Evolutionary conservation across 306 rosid genomes (phyloP), one percentile per base, ranked within the genome.

Genomic region (Quercus ilex): DNA sequence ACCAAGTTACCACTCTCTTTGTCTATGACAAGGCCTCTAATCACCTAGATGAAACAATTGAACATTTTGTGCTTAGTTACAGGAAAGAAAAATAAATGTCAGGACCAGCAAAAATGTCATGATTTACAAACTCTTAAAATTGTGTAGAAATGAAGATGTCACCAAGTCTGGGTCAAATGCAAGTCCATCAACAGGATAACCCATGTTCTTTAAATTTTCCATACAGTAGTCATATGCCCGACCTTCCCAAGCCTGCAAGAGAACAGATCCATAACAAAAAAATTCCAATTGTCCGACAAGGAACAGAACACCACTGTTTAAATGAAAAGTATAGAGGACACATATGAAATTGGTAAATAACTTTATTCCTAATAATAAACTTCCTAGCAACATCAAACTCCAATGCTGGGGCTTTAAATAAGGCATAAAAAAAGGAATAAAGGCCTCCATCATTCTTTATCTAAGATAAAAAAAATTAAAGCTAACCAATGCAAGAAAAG

Each of bases 1-100:
- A 95, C 99, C 87, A 95, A 86, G 85, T 95, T 95, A 60, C 99
- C 99, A 74, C 82, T 92, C 85, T 91, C 97, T 87, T 92, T 95
- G 89, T 95, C 99, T 82, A 95, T 92, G 77, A 95, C 99, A 64
- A 95, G 99, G 81, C 99, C 99, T 84, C 99, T 91, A 78, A 95
- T 95, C 62, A 95, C 99, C 99, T 94, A 83, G 26, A 12, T 33
- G 58, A 75, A 55, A 79, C 79, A 86, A 73, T 86, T 79, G 52
- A 74, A 74, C 18, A 75, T 55, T 76, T 76, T 57, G 33, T 53
- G 75, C 46, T 76, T 30, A 58, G 80, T 73, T 72, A 58, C 43
- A 70, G 74, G 74, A 67, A 55, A 69, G 67, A 77, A 49, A 69
- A 60, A 58, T 49, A 15, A 5, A 68, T 73, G 28, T 35, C 23